phyloP scores from a whole-genome alignment of 139 green algal genomes.

The Mesostigma viride region DNA sequence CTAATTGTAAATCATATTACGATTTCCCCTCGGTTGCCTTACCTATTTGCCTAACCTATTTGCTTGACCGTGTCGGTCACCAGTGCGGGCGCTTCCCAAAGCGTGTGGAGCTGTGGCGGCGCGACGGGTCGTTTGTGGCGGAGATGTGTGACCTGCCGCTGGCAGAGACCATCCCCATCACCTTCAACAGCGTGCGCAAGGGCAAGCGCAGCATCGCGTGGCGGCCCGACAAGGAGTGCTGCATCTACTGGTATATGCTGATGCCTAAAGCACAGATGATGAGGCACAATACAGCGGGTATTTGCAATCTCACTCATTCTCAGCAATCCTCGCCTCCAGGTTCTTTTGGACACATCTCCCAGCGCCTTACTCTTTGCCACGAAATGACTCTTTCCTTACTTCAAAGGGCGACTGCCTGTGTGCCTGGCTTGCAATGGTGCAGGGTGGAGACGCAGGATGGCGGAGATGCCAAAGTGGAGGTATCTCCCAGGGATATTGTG shows the following conservation, averaged over 20 bases:
- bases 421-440: too few species aligned
- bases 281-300: not conserved
- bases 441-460: slow-evolving; percentile 78
- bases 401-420: too few species aligned
- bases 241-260: slow-evolving; percentile 25
- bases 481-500: slow-evolving; percentile 81
- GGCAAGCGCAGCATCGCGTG: slow-evolving; percentile 75
- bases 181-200: slow-evolving; percentile 65
- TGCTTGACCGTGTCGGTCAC: too few species aligned
- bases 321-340: too few species aligned
- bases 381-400: too few species aligned
- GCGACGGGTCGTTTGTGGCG: slow-evolving; percentile 43
- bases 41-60: too few species aligned
- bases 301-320: too few species aligned
- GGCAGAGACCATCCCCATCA: slow-evolving; percentile 88
- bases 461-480: slow-evolving; percentile 68
- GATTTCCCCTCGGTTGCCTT: too few species aligned
- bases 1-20: too few species aligned
- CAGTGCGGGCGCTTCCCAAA: slow-evolving; percentile 71
- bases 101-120: slow-evolving; percentile 58
- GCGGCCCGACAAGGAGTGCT: slow-evolving; percentile 63
- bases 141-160: slow-evolving; percentile 74
- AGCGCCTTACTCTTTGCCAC: too few species aligned
- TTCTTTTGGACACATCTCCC: too few species aligned
- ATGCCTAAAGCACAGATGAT: not conserved